phyloP scores from a whole-genome alignment of 2,329 filamentous ascomycete genomes.

The Cercospora nicotianae region DNA sequence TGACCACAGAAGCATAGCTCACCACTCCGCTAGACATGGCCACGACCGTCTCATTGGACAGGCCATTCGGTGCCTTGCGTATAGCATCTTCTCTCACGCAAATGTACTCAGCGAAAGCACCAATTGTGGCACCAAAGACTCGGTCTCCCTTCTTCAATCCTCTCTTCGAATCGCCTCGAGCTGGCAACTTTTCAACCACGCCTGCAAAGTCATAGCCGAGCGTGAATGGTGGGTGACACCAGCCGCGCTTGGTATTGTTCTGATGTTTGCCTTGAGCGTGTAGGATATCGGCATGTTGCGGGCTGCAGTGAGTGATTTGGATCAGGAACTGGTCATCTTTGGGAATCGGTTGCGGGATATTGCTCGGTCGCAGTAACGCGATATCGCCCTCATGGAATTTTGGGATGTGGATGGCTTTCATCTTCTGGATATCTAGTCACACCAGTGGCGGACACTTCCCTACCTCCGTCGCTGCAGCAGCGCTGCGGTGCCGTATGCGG shows the following conservation, averaged over 20 bases:
- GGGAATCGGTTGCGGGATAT: conserved; percentile 38
- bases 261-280: conserved; percentile 61
- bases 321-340: conserved; percentile 46
- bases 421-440: conserved; percentile 23
- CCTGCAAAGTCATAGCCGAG: conserved; percentile 59
- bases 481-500: not conserved
- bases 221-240: conserved; percentile 58
- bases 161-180: conserved; percentile 15
- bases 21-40: conserved; percentile 57
- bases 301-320: conserved; percentile 55
- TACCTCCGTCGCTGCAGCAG: not conserved
- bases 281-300: conserved; percentile 62
- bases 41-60: conserved; percentile 53
- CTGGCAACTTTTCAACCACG: conserved; percentile 47
- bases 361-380: conserved; percentile 33
- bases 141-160: conserved; percentile 49
- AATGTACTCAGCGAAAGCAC: conserved; percentile 57
- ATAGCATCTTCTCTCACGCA: conserved; percentile 45
- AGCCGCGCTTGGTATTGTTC: conserved; percentile 50
- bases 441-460: not conserved
- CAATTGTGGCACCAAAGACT: conserved; percentile 56
- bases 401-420: conserved; percentile 47
- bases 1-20: conserved; percentile 53
- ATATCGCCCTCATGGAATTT: conserved; percentile 38
- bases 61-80: conserved; percentile 47